These are phyloP conservation scores for Populus tomentosa DNA, from an alignment of 441 rosid species.

Conservation along the genomic window DNA sequence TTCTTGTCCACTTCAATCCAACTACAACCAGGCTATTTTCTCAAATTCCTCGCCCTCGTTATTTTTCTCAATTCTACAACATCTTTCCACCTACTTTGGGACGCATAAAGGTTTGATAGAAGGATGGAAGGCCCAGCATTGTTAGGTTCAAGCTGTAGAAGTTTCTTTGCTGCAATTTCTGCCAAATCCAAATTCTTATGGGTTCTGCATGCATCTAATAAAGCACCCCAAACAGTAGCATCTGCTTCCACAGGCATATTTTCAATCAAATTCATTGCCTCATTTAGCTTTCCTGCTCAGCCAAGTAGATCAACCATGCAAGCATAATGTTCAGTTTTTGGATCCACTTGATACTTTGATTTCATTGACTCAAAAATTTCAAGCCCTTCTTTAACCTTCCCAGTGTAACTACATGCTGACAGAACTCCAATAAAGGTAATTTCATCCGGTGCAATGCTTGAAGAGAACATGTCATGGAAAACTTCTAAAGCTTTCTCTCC, in stretches of 20 bases:
- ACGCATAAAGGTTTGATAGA: conserved; percentile 25
- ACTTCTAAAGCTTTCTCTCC: conserved; percentile 48
- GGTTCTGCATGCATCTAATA: conserved; percentile 25
- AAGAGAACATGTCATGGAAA: conserved; percentile 45
- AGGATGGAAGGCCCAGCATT: conserved; percentile 18
- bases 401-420: conserved; percentile 74
- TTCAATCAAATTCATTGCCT: conserved; percentile 61
- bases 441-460: conserved; percentile 41
- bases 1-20: conserved; percentile 32
- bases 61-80: conserved; percentile 18
- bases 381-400: conserved; percentile 56
- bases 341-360: conserved; percentile 43
- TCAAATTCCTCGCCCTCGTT: neutral
- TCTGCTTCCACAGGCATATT: conserved; percentile 42
- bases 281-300: conserved; percentile 50
- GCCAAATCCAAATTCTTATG: conserved; percentile 18
- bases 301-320: conserved; percentile 63
- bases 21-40: conserved; percentile 12
- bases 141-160: conserved; percentile 14
- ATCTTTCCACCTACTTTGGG: conserved; percentile 24
- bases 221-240: conserved; percentile 21
- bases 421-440: conserved; percentile 67
- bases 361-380: conserved; percentile 45
- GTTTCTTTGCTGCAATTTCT: conserved; percentile 20
- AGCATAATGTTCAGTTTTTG: conserved; percentile 63